Evolutionary conservation across 371 early-diverging fungal species (phyloP).

Genomic region (Mortierella sp.): DNA sequence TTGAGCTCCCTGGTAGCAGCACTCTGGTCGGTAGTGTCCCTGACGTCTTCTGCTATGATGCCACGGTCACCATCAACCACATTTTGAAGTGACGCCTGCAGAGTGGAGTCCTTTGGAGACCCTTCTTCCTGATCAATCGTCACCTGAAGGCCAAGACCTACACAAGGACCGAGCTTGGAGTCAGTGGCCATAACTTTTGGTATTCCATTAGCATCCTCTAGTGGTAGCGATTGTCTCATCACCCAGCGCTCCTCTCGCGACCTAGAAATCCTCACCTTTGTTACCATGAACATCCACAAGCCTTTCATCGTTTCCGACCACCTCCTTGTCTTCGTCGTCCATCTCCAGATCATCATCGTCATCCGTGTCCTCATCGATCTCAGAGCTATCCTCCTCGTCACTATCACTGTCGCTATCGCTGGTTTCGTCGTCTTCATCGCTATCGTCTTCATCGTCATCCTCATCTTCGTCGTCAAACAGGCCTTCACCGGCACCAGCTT

Average conservation of each 20-base stretch:
- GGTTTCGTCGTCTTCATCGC: constrained; percentile 18
- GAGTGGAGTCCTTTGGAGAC: too few species aligned
- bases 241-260: too few species aligned
- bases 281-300: too few species aligned
- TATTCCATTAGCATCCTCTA: too few species aligned
- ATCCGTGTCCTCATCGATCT: constrained; percentile 11
- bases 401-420: constrained; percentile 13
- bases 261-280: too few species aligned
- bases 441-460: constrained; percentile 19
- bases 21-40: not conserved
- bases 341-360: constrained; percentile 27
- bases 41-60: not conserved
- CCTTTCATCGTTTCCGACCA: too few species aligned
- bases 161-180: not conserved
- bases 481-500: constrained; percentile 32
- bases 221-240: too few species aligned
- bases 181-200: too few species aligned
- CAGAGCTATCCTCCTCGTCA: constrained; percentile 2
- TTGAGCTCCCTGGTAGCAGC: constrained; percentile 3
- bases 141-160: constrained; percentile 20
- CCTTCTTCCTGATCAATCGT: too few species aligned
- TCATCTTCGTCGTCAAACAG: constrained; percentile 30
- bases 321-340: constrained; percentile 7
- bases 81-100: too few species aligned
- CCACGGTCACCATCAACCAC: too few species aligned